Evolutionary conservation across 129 eudicot genomes (phyloP).

Genomic region (Tanacetum coccineum): DNA sequence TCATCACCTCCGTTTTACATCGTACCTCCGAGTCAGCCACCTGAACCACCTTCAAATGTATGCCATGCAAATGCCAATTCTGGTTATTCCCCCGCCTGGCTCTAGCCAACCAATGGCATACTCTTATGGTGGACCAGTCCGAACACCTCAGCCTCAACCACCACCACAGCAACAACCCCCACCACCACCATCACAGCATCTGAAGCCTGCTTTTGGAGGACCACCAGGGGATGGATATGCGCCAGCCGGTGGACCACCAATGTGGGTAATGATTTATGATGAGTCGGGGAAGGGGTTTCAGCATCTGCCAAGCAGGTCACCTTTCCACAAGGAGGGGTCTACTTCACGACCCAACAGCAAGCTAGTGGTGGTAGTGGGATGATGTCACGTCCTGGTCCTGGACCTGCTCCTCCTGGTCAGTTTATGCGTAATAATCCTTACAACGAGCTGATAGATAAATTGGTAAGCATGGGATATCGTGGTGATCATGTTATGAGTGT

Average conservation of each 20-base stretch:
- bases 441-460: slow-evolving; percentile 72
- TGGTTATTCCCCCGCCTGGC: slow-evolving; percentile 44
- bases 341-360: slow-evolving; percentile 50
- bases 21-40: slow-evolving; percentile 24
- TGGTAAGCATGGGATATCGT: slow-evolving; percentile 87
- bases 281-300: too few relatives aligned
- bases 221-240: slow-evolving; percentile 63
- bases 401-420: slow-evolving; percentile 22
- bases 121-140: slow-evolving; percentile 48
- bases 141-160: slow-evolving; percentile 44
- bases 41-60: slow-evolving; percentile 50
- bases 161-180: slow-evolving; percentile 46
- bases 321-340: slow-evolving; percentile 45
- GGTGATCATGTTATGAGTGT: slow-evolving; percentile 70
- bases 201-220: slow-evolving; percentile 52
- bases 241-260: slow-evolving; percentile 35
- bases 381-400: slow-evolving; percentile 42
- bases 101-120: slow-evolving; percentile 49
- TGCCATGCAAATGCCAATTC: slow-evolving; percentile 64
- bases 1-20: slow-evolving; percentile 40
- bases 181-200: slow-evolving; percentile 61
- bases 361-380: slow-evolving; percentile 24
- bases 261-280: slow-evolving; percentile 56
- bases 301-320: slow-evolving; percentile 52
- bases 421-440: slow-evolving; percentile 61